Evolutionary conservation across 192 early-diverging fungal species (phyloP).

Genomic region (Haplosporangium gracile): DNA sequence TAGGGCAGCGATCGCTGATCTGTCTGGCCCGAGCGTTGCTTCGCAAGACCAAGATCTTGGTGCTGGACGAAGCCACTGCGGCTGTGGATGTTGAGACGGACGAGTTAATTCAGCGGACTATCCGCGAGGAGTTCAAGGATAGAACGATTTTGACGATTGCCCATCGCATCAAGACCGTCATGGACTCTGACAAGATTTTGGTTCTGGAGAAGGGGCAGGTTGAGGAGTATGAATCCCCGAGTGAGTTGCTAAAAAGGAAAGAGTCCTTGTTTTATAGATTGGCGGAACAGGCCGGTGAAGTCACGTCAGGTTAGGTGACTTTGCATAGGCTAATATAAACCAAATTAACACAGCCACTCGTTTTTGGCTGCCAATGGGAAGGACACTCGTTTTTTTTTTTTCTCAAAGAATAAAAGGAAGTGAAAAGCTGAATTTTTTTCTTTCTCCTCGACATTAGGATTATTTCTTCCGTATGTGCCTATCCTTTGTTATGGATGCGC

Average conservation of each 20-base stretch:
- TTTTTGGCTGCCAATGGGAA: too few species aligned
- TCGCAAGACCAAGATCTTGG: conserved; percentile 61
- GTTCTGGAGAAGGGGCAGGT: conserved; percentile 80
- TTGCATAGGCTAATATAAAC: too few species aligned
- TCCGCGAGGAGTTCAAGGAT: conserved; percentile 21
- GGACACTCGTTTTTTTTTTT: too few species aligned
- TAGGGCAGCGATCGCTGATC: conserved; percentile 72
- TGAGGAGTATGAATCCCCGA: conserved; percentile 76
- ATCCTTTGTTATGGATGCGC: too few species aligned
- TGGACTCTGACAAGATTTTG: conserved; percentile 75
- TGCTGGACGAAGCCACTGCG: conserved; percentile 80
- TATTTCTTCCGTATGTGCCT: too few species aligned
- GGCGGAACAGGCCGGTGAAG: not conserved
- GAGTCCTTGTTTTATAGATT: conserved; percentile 28
- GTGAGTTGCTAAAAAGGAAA: conserved; percentile 46
- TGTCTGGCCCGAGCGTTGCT: conserved; percentile 73
- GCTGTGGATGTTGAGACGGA: conserved; percentile 71
- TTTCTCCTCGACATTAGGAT: too few species aligned
- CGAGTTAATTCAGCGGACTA: conserved; percentile 59
- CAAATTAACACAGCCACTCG: too few species aligned
- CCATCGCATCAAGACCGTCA: conserved; percentile 77
- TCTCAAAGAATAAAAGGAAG: too few species aligned
- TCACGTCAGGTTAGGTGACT: too few species aligned
- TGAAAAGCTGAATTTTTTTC: too few species aligned
- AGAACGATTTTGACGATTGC: conserved; percentile 70